Evolutionary conservation across 2,329 filamentous ascomycete genomes (phyloP).

Genomic region (Talaromyces sp.): DNA sequence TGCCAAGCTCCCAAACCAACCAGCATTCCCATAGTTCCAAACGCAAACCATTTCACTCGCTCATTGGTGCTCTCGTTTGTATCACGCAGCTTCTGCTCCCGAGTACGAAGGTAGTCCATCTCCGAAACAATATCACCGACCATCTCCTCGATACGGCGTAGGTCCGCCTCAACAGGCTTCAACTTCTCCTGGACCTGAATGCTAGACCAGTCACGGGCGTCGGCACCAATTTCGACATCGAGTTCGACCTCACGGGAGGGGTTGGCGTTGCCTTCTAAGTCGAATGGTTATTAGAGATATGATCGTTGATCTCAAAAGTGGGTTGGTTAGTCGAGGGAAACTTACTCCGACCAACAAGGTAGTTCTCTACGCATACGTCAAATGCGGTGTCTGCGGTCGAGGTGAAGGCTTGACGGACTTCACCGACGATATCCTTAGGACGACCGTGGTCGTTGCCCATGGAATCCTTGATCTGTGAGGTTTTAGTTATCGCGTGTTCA

Average conservation of each 20-base stretch:
- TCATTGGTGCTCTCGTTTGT: conserved; percentile 99
- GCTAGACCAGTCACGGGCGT: conserved; percentile 96
- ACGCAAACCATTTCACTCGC: conserved; percentile 97
- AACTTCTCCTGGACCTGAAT: conserved; percentile 97
- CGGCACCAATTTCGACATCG: conserved; percentile 93
- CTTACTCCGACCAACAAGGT: conserved; percentile 68
- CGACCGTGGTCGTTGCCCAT: conserved; percentile 94
- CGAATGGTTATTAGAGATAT: neutral
- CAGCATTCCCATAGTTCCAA: conserved; percentile 89
- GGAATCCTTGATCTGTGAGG: conserved; percentile 80
- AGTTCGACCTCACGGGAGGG: conserved; percentile 78
- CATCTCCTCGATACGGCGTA: conserved; percentile 89
- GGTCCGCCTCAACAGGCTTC: conserved; percentile 92
- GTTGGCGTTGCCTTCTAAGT: conserved; percentile 45
- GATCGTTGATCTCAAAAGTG: too few species aligned
- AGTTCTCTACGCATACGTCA: conserved; percentile 95
- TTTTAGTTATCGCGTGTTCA: conserved; percentile 8
- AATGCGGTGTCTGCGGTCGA: conserved; percentile 89
- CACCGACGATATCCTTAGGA: conserved; percentile 87
- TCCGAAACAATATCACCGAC: conserved; percentile 84
- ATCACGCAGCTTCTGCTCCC: conserved; percentile 95
- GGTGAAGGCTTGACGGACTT: conserved; percentile 91
- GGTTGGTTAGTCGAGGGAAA: conserved; percentile 20
- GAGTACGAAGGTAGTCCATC: conserved; percentile 90
- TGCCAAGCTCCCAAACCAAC: conserved; percentile 92